Evolutionary conservation across 176 grass and related monocot genomes (phyloP), one percentile per base, ranked within the genome.

Genomic region (Lolium perenne): DNA sequence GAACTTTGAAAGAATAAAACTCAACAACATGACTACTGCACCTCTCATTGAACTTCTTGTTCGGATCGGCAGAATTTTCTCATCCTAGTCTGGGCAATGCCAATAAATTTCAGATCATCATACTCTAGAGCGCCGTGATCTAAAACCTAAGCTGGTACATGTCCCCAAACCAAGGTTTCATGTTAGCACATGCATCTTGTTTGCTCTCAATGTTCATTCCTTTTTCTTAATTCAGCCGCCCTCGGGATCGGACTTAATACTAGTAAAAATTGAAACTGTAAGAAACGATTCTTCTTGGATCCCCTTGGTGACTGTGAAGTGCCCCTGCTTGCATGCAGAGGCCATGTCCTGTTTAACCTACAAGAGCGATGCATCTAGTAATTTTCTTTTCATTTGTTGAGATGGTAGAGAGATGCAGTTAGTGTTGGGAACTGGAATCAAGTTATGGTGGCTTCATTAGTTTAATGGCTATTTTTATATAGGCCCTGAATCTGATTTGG

Each of bases 191-290:
- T 41, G 84, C 79, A 20, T 79, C 79, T 73, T 86, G 80, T 66
- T 83, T 83, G 84, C 86, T 83, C 74, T 83, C 59, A 18, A 84
- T 76, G 50, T 58, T 80, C 40, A 91, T 91, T 83, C 89, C 25
- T 13, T 5, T 74, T 87, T 90, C 56, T 74, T 79, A 79, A 74
- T 79, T 79, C 22, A 40, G 38, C 15, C 14, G 38, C 10, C 10
- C 57, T 87, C 18, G 89, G 80, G 60, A 87, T 78, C 10, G 6
- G 38, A 20, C 38, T 22, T 10, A 11, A 62, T 43, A 11, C 17
- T 71, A 2, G 43, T 64, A 38, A 72, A 67, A 63, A n/a, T 35
- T 70, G 7, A 46, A 21, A 56, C 50, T 32, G 83, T 90, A 26
- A 59, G 17, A 68, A 43, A 49, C 8, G 25, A 38, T 68, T 50